phyloP scores from a whole-genome alignment of 352 stramenopile genomes.

The Globisporangium mamillatum region DNA sequence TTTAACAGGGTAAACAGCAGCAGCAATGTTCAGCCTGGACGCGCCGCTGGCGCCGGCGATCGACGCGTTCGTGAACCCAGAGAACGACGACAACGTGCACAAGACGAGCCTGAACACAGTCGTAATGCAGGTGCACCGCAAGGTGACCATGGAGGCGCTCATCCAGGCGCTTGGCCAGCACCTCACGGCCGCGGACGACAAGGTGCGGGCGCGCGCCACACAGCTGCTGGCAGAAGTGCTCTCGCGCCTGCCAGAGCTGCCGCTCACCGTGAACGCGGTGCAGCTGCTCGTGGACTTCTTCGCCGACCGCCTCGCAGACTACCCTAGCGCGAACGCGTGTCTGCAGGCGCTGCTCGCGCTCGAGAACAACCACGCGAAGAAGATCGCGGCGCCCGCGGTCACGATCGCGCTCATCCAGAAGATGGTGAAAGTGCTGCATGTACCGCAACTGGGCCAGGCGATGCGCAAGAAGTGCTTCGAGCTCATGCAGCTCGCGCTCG shows the following conservation, averaged over 20 bases:
- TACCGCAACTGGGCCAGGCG: conserved; percentile 77
- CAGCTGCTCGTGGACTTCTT: conserved; percentile 85
- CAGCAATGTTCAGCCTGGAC: conserved; percentile 80
- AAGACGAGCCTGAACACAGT: conserved; percentile 88
- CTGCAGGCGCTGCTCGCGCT: conserved; percentile 76
- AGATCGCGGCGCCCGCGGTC: conserved; percentile 45
- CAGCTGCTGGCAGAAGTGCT: conserved; percentile 88
- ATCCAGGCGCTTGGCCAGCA: conserved; percentile 72
- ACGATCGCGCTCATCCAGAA: conserved; percentile 66
- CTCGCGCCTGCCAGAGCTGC: conserved; percentile 82
- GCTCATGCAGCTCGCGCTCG: conserved; percentile 70
- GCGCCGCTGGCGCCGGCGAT: conserved; percentile 80
- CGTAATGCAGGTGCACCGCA: conserved; percentile 84
- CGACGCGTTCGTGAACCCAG: conserved; percentile 82
- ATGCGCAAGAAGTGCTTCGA: conserved; percentile 88
- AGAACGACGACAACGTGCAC: conserved; percentile 79
- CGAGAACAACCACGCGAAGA: conserved; percentile 58
- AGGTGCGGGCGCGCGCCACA: conserved; percentile 72
- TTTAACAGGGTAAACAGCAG: neutral
- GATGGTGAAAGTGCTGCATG: conserved; percentile 60
- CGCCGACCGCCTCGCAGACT: conserved; percentile 78
- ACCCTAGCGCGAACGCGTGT: conserved; percentile 74
- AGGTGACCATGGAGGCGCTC: conserved; percentile 71
- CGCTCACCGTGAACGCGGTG: conserved; percentile 64
- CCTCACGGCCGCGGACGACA: conserved; percentile 78